These are phyloP conservation scores for Cafeteria roenbergensis DNA, from an alignment of 108 stramenopile genomes.

Conservation along the genomic window DNA sequence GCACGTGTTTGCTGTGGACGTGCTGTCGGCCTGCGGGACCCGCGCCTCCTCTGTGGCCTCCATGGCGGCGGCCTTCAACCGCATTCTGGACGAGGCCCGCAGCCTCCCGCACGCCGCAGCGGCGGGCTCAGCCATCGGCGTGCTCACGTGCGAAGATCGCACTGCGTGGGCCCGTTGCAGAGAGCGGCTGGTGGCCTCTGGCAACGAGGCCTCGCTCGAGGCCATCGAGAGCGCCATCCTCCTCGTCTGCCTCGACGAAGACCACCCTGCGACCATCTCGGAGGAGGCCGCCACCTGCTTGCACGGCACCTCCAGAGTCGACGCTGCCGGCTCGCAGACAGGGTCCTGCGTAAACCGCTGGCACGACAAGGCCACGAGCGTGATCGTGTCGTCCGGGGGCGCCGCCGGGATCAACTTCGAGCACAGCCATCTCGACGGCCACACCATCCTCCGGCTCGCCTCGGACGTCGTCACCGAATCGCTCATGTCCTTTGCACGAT, in stretches of 20 bases:
- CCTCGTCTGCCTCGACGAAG: slow-evolving; percentile 2
- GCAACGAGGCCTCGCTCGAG: not conserved
- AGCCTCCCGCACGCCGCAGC: not conserved
- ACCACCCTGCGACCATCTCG: not conserved
- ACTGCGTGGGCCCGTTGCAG: slow-evolving; percentile 1
- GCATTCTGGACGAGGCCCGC: not conserved
- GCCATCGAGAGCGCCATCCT: slow-evolving; percentile 2
- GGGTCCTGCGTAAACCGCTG: slow-evolving; percentile 8
- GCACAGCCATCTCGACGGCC: slow-evolving; percentile 10
- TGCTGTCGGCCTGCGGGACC: not conserved
- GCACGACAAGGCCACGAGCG: slow-evolving; percentile 8
- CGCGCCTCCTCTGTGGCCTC: not conserved
- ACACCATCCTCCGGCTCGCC: slow-evolving; percentile 11
- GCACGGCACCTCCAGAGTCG: not conserved
- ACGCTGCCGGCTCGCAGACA: slow-evolving; percentile 6
- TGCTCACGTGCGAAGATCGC: slow-evolving; percentile 1
- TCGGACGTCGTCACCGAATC: slow-evolving; percentile 11
- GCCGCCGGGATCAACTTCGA: slow-evolving; percentile 2
- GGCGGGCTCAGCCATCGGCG: not conserved
- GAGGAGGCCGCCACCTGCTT: not conserved
- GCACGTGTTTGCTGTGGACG: not conserved
- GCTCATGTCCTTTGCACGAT: slow-evolving; percentile 11
- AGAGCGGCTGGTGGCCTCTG: not conserved
- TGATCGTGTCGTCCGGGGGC: slow-evolving; percentile 11
- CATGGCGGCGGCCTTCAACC: not conserved